phyloP scores from a whole-genome alignment of 495 filamentous ascomycete genomes.

The Neurospora tetraspora region DNA sequence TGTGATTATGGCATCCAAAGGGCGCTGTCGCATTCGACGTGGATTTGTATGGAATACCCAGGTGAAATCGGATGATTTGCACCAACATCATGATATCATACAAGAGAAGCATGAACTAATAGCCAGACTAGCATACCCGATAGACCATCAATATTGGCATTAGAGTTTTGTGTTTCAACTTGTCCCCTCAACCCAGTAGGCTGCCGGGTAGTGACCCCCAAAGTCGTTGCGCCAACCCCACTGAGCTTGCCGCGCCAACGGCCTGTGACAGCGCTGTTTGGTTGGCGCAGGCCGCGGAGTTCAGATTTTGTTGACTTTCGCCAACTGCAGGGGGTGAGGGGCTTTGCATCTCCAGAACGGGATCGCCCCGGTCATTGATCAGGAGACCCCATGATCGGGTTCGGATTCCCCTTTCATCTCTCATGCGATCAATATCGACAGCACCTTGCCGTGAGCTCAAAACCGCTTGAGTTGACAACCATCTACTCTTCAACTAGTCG shows the following conservation, averaged over 20 bases:
- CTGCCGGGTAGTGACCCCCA: background rate
- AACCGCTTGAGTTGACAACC: background rate
- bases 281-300: background rate
- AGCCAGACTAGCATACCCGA: background rate
- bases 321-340: background rate
- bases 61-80: background rate
- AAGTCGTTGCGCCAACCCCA: background rate
- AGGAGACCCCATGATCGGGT: background rate
- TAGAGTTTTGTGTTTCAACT: background rate
- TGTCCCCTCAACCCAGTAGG: background rate
- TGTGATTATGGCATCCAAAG: background rate
- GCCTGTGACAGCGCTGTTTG: background rate
- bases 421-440: background rate
- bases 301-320: background rate
- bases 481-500: background rate
- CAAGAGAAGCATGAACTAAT: background rate
- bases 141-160: background rate
- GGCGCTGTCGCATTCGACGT: background rate
- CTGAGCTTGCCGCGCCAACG: background rate
- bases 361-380: background rate
- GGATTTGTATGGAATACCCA: background rate
- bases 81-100: background rate
- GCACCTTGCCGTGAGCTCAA: background rate
- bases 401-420: background rate
- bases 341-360: background rate